Evolutionary conservation across 129 eudicot species (phyloP), one percentile per base, ranked within the genome.

Genomic region (Helianthus tuberosus): DNA sequence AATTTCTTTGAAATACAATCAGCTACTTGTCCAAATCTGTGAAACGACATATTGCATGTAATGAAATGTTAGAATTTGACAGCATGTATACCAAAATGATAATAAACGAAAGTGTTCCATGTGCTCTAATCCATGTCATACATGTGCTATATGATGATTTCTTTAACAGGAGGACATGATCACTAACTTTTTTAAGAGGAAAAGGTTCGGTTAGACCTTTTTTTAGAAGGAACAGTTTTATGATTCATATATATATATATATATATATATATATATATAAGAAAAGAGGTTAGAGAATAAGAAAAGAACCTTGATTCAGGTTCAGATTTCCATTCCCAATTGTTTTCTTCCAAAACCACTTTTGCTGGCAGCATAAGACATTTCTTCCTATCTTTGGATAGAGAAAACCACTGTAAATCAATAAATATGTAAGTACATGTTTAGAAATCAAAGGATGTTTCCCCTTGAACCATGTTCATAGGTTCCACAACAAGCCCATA

Each of bases 281-380:
- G 63, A 57, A 7, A 16, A 57, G 62, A 50, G 13, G 14, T 4
- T 9, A 27, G 63, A 11, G 23, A 57, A 23, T 16, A 17, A 17
- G 6, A 17, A 29, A 61, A 61, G 29, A 35, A 64, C 69, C 69
- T 64, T 64, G 51, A 38, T 38, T 16, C 6, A 11, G 69, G 44
- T 32, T 11, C 10, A 60, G 43, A 1, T 3, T 1, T 64, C 69
- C 69, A 38, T 64, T 36, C 3, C 69, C 69, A 64, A 8, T 41
- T 13, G 13, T n/a, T 36, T 64, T 64, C 27, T 0, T 64, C 7
- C 50, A 64, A 64, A 64, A 15, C 69, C 27, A 51, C 29, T 9
- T 3, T 64, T 38, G 69, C 69, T 64, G 12, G 50, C 50, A 64
- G 27, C 69, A 64, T 64, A 38, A 64, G 69, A 64, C 69, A 64